Conservation (phyloP, 75 land plant species). For the Cryptomeria japonica region DNA sequence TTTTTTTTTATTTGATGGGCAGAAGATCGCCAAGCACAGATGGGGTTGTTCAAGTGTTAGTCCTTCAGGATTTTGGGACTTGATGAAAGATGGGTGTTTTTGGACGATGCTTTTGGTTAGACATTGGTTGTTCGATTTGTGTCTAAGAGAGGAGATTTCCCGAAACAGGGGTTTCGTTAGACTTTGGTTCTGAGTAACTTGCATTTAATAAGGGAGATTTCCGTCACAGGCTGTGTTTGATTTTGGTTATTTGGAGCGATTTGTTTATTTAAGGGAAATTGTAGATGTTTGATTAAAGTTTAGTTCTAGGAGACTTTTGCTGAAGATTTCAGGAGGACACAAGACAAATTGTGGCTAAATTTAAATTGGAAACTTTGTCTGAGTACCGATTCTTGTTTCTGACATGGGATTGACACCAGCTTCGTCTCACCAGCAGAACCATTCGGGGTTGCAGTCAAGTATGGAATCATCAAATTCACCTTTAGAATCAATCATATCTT, state of each 20-base stretch:
- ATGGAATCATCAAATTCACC: not conserved
- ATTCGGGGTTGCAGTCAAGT: not conserved
- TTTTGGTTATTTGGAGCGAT: not conserved
- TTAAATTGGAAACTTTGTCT: not conserved
- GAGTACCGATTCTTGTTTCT: not conserved
- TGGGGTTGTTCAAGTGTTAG: not conserved
- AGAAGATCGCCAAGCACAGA: not conserved
- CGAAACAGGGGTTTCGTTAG: not conserved
- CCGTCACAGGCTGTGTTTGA: not conserved
- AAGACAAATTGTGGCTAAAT: not conserved
- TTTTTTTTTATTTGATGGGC: not conserved
- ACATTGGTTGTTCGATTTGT: not conserved
- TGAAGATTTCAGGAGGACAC: not conserved
- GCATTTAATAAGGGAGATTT: not conserved
- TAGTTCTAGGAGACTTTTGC: not conserved
- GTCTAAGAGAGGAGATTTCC: not conserved
- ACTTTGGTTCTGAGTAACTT: not conserved
- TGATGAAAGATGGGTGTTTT: not conserved
- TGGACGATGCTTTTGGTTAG: not conserved
- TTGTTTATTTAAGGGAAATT: not conserved
- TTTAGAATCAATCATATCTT: not conserved
- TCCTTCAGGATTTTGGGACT: not conserved
- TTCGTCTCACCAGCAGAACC: not conserved
- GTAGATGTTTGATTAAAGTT: not conserved
- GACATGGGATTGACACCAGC: not conserved